Percentiles rank a stretch among this genome's conserved stretches.
Evolutionary conservation across 805 yeast species (phyloP).

Genomic region (Wickerhamiella parazyma): DNA sequence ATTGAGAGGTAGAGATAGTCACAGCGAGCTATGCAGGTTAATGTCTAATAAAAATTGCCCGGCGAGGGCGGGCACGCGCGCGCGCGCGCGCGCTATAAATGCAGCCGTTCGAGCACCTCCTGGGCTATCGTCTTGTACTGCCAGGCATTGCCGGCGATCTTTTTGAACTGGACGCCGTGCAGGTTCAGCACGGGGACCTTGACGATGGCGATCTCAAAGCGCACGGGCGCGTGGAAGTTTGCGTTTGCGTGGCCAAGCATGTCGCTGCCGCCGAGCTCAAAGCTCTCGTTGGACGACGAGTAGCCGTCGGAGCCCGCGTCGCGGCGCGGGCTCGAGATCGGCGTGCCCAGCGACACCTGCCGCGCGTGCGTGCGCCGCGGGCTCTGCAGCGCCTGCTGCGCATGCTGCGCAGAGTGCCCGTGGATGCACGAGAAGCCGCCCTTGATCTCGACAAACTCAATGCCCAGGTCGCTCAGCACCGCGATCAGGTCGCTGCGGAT

Average conservation of each 20-base stretch:
- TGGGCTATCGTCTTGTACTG: slow-evolving; percentile 83
- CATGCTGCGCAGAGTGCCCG: slow-evolving; percentile 15
- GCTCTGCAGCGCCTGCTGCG: neutral
- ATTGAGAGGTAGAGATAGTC: too few species aligned
- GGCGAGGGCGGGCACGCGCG: too few species aligned
- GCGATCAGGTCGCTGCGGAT: slow-evolving; percentile 73
- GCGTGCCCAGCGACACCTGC: slow-evolving; percentile 22
- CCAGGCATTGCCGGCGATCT: slow-evolving; percentile 89
- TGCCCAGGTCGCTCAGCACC: slow-evolving; percentile 62
- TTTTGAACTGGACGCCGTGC: slow-evolving; percentile 91
- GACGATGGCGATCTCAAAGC: slow-evolving; percentile 83
- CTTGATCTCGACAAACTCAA: slow-evolving; percentile 73
- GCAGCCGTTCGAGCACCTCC: slow-evolving; percentile 60
- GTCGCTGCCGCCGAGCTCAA: slow-evolving; percentile 26
- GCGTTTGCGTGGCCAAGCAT: slow-evolving; percentile 24
- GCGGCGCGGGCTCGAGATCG: slow-evolving; percentile 17
- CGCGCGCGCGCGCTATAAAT: slow-evolving; percentile 34
- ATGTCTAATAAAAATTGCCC: too few species aligned
- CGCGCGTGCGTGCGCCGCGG: slow-evolving; percentile 18
- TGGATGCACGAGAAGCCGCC: slow-evolving; percentile 88
- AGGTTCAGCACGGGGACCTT: slow-evolving; percentile 82
- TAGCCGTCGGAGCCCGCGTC: slow-evolving; percentile 17
- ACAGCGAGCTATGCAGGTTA: too few species aligned
- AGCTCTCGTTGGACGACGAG: slow-evolving; percentile 24
- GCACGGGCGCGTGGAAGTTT: slow-evolving; percentile 43